These are phyloP conservation scores for Fibroporia radiculosa DNA, from an alignment of 768 basidiomycete species.

Conservation along the genomic window DNA sequence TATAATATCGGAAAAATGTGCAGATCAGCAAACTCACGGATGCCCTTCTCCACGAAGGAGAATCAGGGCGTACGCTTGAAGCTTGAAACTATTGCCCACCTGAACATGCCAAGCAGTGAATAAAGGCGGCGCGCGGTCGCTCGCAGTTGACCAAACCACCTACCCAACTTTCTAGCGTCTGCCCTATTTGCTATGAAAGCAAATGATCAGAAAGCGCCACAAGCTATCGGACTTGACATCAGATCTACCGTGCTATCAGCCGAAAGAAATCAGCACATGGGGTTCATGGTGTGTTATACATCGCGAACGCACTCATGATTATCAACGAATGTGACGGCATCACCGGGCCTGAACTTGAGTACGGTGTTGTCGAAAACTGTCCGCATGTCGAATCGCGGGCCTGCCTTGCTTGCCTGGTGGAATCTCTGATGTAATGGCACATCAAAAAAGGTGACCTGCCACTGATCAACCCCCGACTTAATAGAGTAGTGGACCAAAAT, in stretches of 20 bases:
- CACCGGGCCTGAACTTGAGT: constrained; percentile 57
- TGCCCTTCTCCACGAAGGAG: constrained; percentile 62
- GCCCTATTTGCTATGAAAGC: constrained; percentile 49
- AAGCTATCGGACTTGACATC: constrained; percentile 4
- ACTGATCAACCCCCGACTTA: not conserved
- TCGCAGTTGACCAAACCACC: too few relatives aligned
- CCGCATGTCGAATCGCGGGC: constrained; percentile 67
- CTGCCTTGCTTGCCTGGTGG: constrained; percentile 62
- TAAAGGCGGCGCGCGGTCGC: too few relatives aligned
- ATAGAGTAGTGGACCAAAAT: not conserved
- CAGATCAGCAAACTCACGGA: constrained; percentile 45
- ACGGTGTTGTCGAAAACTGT: constrained; percentile 65
- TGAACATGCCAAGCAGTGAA: too few relatives aligned
- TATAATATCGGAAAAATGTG: not conserved
- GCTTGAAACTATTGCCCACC: constrained; percentile 67
- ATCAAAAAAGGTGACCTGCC: constrained; percentile 83
- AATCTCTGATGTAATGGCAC: constrained; percentile 86
- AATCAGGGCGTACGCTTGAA: constrained; percentile 77
- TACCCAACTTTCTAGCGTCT: constrained; percentile 81
- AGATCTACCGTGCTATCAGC: constrained; percentile 57
- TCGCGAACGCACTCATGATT: constrained; percentile 69
- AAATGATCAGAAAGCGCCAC: not conserved
- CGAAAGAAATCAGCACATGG: not conserved
- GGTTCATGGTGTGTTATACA: not conserved
- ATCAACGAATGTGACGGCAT: constrained; percentile 87